Base-by-base conservation (phyloP, 306 rosid species). In the Purshia tridentata region DNA sequence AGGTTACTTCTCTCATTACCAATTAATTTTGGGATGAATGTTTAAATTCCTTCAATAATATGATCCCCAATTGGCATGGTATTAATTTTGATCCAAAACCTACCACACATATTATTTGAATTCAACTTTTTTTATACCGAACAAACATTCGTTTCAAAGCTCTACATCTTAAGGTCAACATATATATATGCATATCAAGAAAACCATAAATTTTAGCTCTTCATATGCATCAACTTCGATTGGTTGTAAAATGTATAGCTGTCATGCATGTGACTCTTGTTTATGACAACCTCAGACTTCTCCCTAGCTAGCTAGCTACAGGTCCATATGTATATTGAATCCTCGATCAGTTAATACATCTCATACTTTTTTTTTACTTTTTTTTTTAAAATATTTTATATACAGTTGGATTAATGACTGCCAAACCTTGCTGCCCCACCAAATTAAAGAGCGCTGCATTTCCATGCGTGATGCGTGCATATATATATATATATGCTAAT, bases 131-230 rank as follows among this genome's bases (percentile, higher is more conserved):
- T 41, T 52, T 54, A 49, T 69, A 51, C 23, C 60, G 16, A 81
- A 79, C 83, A 84, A 78, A 84, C 83, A 84, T 81, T 77, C 85
- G 74, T 59, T 75, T 54, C 77, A 72, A 67, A 70, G 55, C 67
- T 71, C 35, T 13, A 35, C 65, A 55, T 37, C 7, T 37, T 16
- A 29, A 61, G 76, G 73, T 76, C 73, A 61, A 75, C 72, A 6
- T 35, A 29, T 29, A 29, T 8, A 18, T 18, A 6, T n/a, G 35
- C 67, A 60, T 68, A 15, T 29, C 46, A 8, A 46, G 37, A 57
- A 64, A 62, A 14, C 23, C 53, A 58, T 63, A 22, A 9, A 58
- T 63, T 16, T 15, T 22, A 55, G 59, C 23, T 22, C 48, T 65
- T 29, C 35, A 29, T 29, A 58, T 49, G 59, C 73, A 56, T 78